These are phyloP conservation scores for Aschersonia sp. DNA, from an alignment of 2,329 filamentous ascomycete genomes.

Conservation along the genomic window DNA sequence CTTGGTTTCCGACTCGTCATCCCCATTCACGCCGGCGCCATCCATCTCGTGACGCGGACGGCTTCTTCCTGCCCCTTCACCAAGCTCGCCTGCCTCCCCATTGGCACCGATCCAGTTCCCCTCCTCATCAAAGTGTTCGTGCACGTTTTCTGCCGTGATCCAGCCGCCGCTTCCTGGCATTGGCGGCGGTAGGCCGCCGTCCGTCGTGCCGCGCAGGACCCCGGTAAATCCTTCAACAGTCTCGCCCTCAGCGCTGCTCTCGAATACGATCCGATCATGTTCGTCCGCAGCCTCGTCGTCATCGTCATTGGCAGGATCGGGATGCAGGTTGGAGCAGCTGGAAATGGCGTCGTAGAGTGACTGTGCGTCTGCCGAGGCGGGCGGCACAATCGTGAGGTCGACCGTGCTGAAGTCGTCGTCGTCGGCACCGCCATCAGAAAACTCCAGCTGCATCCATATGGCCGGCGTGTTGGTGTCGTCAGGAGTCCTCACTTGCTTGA, in stretches of 20 bases:
- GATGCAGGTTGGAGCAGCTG: constrained; percentile 61
- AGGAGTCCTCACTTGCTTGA: constrained; percentile 39
- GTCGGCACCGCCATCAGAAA: constrained; percentile 41
- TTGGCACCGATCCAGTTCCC: constrained; percentile 56
- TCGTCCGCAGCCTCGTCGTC: constrained; percentile 41
- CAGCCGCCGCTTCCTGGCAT: constrained; percentile 64
- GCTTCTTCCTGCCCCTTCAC: constrained; percentile 49
- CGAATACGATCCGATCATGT: constrained; percentile 42
- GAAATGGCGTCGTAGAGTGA: constrained; percentile 56
- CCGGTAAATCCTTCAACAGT: constrained; percentile 42
- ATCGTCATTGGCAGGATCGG: constrained; percentile 47
- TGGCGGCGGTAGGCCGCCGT: constrained; percentile 45
- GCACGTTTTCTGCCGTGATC: constrained; percentile 87
- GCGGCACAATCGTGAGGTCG: constrained; percentile 53
- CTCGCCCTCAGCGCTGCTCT: constrained; percentile 32
- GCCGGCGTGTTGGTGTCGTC: constrained; percentile 25
- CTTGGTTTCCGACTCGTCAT: constrained; percentile 30
- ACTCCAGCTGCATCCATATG: constrained; percentile 55
- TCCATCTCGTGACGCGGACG: constrained; percentile 35
- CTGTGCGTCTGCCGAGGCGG: constrained; percentile 12
- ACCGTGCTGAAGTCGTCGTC: constrained; percentile 53
- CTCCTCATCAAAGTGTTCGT: constrained; percentile 67
- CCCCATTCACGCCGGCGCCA: constrained; percentile 27
- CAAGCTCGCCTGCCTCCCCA: constrained; percentile 27
- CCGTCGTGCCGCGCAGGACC: constrained; percentile 31